These are phyloP conservation scores for Alopecurus myosuroides DNA, from an alignment of 176 grass and related monocot genomes.

Conservation along the genomic window DNA sequence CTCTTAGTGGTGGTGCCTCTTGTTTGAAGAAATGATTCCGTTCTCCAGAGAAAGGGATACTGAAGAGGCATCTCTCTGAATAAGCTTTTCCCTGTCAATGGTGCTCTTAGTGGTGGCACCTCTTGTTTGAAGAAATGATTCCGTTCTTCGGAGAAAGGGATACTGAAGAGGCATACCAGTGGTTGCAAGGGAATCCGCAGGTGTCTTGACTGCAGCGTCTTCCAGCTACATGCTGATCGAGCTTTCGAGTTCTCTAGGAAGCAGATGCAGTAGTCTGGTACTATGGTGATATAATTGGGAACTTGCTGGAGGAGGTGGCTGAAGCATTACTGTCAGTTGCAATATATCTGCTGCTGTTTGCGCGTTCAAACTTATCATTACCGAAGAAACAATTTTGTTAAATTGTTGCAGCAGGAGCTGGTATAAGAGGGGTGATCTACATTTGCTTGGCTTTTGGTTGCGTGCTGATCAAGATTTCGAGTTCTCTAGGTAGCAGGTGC, in stretches of 20 bases:
- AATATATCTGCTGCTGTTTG: slow-evolving; percentile 66
- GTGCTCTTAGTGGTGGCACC: neutral
- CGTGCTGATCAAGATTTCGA: slow-evolving; percentile 67
- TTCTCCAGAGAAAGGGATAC: slow-evolving; percentile 59
- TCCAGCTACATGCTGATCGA: slow-evolving; percentile 55
- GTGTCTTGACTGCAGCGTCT: slow-evolving; percentile 71
- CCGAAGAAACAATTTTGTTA: too few species aligned
- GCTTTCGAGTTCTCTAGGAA: slow-evolving; percentile 87
- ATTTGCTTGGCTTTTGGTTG: slow-evolving; percentile 54
- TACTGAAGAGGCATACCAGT: slow-evolving; percentile 55
- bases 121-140: slow-evolving; percentile 9
- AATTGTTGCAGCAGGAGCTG: too few species aligned
- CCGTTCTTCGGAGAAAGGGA: slow-evolving; percentile 52
- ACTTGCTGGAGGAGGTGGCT: slow-evolving; percentile 62
- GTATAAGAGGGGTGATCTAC: too few species aligned
- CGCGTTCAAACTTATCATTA: too few species aligned
- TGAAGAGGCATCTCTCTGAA: slow-evolving; percentile 64
- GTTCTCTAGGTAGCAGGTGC: slow-evolving; percentile 86
- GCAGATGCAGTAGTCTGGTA: slow-evolving; percentile 81
- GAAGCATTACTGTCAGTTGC: too few species aligned
- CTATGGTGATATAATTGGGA: slow-evolving; percentile 60
- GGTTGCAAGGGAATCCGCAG: slow-evolving; percentile 80
- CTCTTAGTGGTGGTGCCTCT: neutral
- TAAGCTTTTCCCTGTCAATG: neutral
- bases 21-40: slow-evolving; percentile 3